These are phyloP conservation scores for Amaranthus cruentus DNA, from an alignment of 148 eudicot species.

Conservation along the genomic window DNA sequence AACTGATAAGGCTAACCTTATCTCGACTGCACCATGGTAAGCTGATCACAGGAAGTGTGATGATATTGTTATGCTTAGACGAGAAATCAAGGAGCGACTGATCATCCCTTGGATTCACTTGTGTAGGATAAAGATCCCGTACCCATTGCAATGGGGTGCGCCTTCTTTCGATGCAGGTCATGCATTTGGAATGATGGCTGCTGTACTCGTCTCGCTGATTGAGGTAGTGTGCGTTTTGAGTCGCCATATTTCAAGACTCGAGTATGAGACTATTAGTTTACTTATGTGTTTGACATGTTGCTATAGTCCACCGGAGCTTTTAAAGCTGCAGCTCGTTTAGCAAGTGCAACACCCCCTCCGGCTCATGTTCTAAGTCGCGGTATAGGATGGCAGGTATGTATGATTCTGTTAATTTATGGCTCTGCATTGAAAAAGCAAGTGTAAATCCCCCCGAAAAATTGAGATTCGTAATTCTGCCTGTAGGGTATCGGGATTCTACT, in stretches of 20 bases:
- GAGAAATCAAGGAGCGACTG: too few species aligned
- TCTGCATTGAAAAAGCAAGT: too few species aligned
- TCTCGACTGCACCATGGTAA: slow-evolving; percentile 93
- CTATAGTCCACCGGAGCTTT: slow-evolving; percentile 91
- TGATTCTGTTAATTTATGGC: too few species aligned
- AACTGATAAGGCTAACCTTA: slow-evolving; percentile 85
- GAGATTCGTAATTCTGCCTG: slow-evolving; percentile 5
- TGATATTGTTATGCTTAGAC: too few species aligned
- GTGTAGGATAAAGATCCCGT: slow-evolving; percentile 91
- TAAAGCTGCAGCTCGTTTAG: slow-evolving; percentile 92
- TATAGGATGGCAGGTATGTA: slow-evolving; percentile 94
- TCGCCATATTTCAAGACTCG: background rate
- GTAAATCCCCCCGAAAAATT: background rate
- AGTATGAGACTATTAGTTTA: background rate
- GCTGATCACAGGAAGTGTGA: slow-evolving; percentile 6
- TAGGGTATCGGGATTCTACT: slow-evolving; percentile 91
- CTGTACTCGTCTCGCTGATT: slow-evolving; percentile 81
- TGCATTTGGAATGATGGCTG: slow-evolving; percentile 98
- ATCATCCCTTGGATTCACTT: background rate
- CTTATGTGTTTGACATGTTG: background rate
- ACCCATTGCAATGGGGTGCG: slow-evolving; percentile 98
- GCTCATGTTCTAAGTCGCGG: slow-evolving; percentile 98
- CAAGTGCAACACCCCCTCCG: slow-evolving; percentile 99
- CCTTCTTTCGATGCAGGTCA: slow-evolving; percentile 94
- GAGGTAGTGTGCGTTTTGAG: slow-evolving; percentile 44